Evolutionary conservation across 345 rosid genomes (phyloP).

Genomic region (Clausena lansium): DNA sequence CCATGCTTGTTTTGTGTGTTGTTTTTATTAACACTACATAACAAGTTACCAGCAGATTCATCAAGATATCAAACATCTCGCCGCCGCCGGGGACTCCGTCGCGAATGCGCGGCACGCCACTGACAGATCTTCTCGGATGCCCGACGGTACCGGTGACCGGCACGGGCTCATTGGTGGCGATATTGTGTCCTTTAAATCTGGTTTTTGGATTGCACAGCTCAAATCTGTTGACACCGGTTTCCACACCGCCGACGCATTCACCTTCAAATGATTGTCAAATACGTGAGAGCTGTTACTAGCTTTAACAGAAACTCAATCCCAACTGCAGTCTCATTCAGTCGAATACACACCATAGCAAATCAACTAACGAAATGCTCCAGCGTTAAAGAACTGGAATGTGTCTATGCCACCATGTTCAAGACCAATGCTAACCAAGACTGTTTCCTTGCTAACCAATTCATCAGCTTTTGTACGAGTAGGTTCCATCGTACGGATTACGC

Average conservation of each 20-base stretch:
- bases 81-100: slow-evolving; percentile 19
- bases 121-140: slow-evolving; percentile 58
- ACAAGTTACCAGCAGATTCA: no score
- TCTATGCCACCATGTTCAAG: slow-evolving; percentile 64
- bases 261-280: slow-evolving; percentile 11
- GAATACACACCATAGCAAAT: slow-evolving; percentile 8
- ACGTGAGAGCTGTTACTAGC: neutral
- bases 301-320: neutral
- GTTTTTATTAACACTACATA: neutral
- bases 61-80: no score
- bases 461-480: slow-evolving; percentile 39
- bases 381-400: slow-evolving; percentile 39
- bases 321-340: neutral
- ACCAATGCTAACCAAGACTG: slow-evolving; percentile 44
- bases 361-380: slow-evolving; percentile 33
- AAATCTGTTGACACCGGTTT: slow-evolving; percentile 35
- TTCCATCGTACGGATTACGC: slow-evolving; percentile 40
- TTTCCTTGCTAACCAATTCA: no score
- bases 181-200: slow-evolving; percentile 23
- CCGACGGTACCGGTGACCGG: slow-evolving; percentile 45
- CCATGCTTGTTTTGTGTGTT: neutral
- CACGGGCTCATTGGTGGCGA: slow-evolving; percentile 71
- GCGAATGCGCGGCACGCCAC: slow-evolving; percentile 63
- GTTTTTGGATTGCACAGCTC: slow-evolving; percentile 28
- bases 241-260: slow-evolving; percentile 56